phyloP scores from a whole-genome alignment of 2,329 filamentous ascomycete genomes.

The Curvularia eragrostidis region DNA sequence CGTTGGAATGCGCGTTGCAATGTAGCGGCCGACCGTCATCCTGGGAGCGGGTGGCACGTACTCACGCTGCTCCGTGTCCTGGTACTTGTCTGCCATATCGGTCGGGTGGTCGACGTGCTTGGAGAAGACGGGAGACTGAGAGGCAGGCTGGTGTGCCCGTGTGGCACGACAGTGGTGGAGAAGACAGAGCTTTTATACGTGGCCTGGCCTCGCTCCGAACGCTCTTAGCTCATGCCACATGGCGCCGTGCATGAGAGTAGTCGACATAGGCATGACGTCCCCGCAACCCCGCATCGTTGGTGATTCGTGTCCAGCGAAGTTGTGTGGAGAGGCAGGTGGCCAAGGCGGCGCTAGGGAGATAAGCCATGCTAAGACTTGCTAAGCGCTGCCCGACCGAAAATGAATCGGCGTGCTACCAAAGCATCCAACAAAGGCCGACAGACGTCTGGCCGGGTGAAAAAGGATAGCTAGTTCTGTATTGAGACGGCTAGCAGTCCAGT shows the following conservation, averaged over 20 bases:
- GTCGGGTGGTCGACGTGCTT: not conserved
- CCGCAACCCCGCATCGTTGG: conserved; percentile 23
- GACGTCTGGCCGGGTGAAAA: not conserved
- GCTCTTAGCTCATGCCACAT: conserved; percentile 1
- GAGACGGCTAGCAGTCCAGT: not conserved
- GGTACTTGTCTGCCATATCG: conserved; percentile 32
- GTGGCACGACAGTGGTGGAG: not conserved
- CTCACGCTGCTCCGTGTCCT: conserved; percentile 24
- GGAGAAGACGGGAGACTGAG: not conserved
- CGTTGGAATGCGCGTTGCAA: conserved; percentile 61
- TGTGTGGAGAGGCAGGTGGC: not conserved
- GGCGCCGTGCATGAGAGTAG: conserved; percentile 4
- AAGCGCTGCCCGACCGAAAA: conserved; percentile 27
- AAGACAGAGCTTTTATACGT: conserved; percentile 6
- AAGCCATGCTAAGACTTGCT: conserved; percentile 17
- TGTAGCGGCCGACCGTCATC: conserved; percentile 54
- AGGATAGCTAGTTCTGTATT: not conserved
- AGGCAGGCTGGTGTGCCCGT: not conserved
- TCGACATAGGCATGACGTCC: conserved; percentile 22
- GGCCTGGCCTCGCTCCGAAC: conserved; percentile 4
- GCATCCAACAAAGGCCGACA: not conserved
- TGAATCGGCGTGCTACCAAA: not conserved
- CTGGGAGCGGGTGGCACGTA: conserved; percentile 16
- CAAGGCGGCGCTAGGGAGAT: conserved; percentile 4
- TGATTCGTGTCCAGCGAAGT: conserved; percentile 8